Percentiles rank a stretch among this genome's conserved stretches.
Conservation (phyloP, 192 early-diverging fungal genomes). For the Pilaira anomala region DNA sequence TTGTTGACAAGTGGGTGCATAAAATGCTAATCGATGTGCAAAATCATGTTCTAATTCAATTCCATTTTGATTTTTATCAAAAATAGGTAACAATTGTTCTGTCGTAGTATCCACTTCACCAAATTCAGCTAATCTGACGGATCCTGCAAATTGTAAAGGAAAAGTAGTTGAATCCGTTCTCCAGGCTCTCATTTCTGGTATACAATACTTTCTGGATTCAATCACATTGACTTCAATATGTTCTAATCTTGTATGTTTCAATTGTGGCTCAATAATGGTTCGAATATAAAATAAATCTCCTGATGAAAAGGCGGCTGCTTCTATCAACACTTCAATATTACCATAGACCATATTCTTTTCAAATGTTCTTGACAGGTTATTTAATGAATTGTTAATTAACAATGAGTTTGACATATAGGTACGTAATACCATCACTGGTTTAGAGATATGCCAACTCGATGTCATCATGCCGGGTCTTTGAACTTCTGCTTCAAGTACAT, state of each 20-base stretch:
- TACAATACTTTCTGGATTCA: slow-evolving; percentile 19
- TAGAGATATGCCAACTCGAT: slow-evolving; percentile 17
- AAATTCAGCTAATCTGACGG: slow-evolving; percentile 1
- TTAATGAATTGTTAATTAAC: slow-evolving; percentile 23
- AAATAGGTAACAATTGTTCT: background rate
- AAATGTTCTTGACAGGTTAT: slow-evolving; percentile 23
- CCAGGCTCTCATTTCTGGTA: slow-evolving; percentile 23
- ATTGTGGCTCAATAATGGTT: slow-evolving; percentile 18
- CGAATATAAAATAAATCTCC: slow-evolving; percentile 25
- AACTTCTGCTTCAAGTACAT: slow-evolving; percentile 22
- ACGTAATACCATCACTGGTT: slow-evolving; percentile 21
- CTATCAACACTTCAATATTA: slow-evolving; percentile 24
- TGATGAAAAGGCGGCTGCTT: slow-evolving; percentile 27
- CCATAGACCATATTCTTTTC: slow-evolving; percentile 20
- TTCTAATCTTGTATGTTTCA: slow-evolving; percentile 17
- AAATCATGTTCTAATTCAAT: slow-evolving; percentile 19
- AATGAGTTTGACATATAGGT: slow-evolving; percentile 26
- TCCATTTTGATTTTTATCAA: slow-evolving; percentile 10
- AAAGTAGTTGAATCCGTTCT: slow-evolving; percentile 13
- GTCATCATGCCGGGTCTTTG: slow-evolving; percentile 12
- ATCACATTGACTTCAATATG: slow-evolving; percentile 20
- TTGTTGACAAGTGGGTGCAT: slow-evolving; percentile 28
- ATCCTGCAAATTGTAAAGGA: slow-evolving; percentile 10
- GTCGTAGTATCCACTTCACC: background rate
- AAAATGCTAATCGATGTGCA: slow-evolving; percentile 22